phyloP scores from a whole-genome alignment of 192 early-diverging fungal species.

The Mycoemilia scoparia region DNA sequence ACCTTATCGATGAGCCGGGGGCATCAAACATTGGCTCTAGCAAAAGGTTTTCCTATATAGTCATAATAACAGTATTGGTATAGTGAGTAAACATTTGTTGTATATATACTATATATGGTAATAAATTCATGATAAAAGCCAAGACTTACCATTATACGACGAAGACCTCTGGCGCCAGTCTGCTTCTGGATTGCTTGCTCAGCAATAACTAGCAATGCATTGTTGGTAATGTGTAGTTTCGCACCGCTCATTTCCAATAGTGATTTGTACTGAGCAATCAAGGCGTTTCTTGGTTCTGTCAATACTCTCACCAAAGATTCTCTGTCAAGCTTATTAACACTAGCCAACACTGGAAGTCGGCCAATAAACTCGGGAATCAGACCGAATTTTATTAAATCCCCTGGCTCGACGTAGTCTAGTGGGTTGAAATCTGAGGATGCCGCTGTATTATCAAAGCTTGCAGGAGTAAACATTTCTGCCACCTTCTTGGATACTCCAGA shows the following conservation, averaged over 20 bases:
- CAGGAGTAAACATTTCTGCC: conserved; percentile 16
- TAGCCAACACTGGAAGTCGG: conserved; percentile 68
- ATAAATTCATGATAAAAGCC: not conserved
- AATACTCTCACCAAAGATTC: conserved; percentile 56
- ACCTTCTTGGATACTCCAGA: not conserved
- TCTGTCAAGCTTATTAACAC: conserved; percentile 43
- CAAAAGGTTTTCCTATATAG: conserved; percentile 45
- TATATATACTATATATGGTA: not conserved
- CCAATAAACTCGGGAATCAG: conserved; percentile 83
- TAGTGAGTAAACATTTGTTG: not conserved
- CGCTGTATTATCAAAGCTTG: conserved; percentile 8
- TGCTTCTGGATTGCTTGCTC: conserved; percentile 57
- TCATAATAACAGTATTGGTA: not conserved
- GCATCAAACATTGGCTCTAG: conserved; percentile 67
- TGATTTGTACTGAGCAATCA: conserved; percentile 63
- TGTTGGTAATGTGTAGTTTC: conserved; percentile 49
- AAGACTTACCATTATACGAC: conserved; percentile 57
- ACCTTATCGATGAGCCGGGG: conserved; percentile 47
- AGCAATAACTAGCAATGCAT: conserved; percentile 53
- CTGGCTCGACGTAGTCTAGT: conserved; percentile 47
- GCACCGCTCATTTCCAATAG: conserved; percentile 48
- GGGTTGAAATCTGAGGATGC: conserved; percentile 21
- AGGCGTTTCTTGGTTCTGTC: conserved; percentile 63
- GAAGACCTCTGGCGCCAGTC: conserved; percentile 71
- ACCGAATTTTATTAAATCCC: conserved; percentile 69